phyloP scores from a whole-genome alignment of 176 grass and related monocot species.

The Musa beccarii region DNA sequence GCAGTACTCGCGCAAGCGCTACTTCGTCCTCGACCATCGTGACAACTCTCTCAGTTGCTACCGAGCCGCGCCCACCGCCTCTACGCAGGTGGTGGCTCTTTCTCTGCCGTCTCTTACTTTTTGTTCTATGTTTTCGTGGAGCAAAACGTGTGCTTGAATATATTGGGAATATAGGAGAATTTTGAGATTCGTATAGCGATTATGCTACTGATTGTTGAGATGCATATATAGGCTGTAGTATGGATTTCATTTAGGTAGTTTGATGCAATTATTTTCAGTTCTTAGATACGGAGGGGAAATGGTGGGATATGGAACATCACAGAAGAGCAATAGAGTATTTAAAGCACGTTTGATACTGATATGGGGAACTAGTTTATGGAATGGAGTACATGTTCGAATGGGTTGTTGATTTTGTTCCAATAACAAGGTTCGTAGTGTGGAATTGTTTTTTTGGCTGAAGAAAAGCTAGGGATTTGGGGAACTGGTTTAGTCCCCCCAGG shows the following conservation, averaged over 20 bases:
- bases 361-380: no score
- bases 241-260: no score
- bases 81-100: not conserved
- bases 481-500: no score
- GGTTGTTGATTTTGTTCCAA: no score
- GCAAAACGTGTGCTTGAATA: not conserved
- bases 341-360: no score
- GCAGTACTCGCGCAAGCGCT: conserved; percentile 10
- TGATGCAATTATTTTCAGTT: not conserved
- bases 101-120: no score
- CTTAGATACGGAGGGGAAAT: not conserved
- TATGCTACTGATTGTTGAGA: not conserved
- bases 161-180: not conserved
- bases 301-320: not conserved
- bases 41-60: not conserved
- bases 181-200: not conserved
- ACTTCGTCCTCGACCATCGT: not conserved
- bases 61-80: not conserved
- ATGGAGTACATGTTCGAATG: no score
- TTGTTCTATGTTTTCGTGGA: not conserved
- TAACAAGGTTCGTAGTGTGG: no score
- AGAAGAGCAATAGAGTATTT: no score
- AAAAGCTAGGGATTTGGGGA: no score
- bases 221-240: no score
- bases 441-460: no score